These are phyloP conservation scores for Avicennia marina DNA, from an alignment of 257 asterid species.

Conservation along the genomic window DNA sequence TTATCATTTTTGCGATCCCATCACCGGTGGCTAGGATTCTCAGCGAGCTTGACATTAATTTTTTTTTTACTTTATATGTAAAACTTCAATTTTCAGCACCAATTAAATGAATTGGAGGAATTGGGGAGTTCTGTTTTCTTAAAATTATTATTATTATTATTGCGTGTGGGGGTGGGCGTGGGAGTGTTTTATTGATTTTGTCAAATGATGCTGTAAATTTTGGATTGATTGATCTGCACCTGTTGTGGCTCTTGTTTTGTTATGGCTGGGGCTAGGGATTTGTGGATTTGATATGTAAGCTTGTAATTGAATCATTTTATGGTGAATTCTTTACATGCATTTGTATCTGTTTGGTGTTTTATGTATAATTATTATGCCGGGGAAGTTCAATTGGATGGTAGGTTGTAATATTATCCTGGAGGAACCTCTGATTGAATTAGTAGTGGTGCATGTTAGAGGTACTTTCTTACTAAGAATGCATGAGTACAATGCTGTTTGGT, in stretches of 20 bases:
- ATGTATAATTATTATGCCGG: no score
- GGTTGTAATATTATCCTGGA: not conserved
- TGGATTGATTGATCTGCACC: constrained; percentile 20
- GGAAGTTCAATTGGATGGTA: constrained; percentile 9
- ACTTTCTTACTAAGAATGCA: not conserved
- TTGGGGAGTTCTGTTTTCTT: constrained; percentile 1
- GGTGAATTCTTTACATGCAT: constrained; percentile 2
- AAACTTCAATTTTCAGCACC: no score
- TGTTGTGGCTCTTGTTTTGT: not conserved
- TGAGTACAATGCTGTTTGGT: not conserved
- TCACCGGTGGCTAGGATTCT: constrained; percentile 28
- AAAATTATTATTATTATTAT: not conserved
- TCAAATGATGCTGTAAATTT: constrained; percentile 1
- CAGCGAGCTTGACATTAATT: constrained; percentile 15
- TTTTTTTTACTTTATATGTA: no score
- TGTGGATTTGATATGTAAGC: constrained; percentile 13
- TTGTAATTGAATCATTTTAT: constrained; percentile 7
- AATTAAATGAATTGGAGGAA: constrained; percentile 15
- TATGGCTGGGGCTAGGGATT: not conserved
- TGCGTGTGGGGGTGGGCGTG: no score
- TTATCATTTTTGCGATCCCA: constrained; percentile 16
- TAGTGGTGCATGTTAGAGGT: not conserved
- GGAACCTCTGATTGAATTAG: constrained; percentile 10
- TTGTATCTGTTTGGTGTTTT: no score
- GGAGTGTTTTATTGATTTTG: not conserved